Conservation (phyloP, 331 rosid genomes). For the Arachis monticola region DNA sequence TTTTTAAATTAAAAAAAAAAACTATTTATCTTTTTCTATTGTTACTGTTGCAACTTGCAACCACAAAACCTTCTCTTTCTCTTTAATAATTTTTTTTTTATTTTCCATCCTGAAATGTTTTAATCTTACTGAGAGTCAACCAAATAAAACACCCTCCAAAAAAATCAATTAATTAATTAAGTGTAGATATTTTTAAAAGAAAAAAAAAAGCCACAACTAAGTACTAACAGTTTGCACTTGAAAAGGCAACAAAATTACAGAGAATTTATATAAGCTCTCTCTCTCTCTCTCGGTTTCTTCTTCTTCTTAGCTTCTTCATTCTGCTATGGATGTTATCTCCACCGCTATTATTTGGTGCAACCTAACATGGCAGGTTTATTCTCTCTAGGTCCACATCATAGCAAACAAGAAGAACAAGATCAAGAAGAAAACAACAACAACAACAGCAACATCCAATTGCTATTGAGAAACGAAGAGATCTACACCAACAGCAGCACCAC, state of each 20-base stretch:
- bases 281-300: background rate
- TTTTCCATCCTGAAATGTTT: background rate
- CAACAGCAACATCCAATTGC: slow-evolving; percentile 42
- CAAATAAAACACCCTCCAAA: too few species aligned
- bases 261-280: slow-evolving; percentile 15
- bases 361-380: slow-evolving; percentile 80
- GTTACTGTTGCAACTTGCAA: too few species aligned
- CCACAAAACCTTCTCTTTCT: background rate
- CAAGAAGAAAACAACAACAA: slow-evolving; percentile 9
- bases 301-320: background rate
- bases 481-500: slow-evolving; percentile 51
- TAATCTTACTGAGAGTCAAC: too few species aligned
- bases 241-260: slow-evolving; percentile 45
- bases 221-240: slow-evolving; percentile 20
- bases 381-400: slow-evolving; percentile 63
- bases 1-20: too few species aligned
- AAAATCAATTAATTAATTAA: too few species aligned
- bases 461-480: slow-evolving; percentile 82
- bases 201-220: background rate
- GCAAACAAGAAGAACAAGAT: slow-evolving; percentile 34
- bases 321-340: slow-evolving; percentile 70
- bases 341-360: slow-evolving; percentile 56
- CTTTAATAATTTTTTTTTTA: background rate
- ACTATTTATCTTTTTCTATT: too few species aligned
- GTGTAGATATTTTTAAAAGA: background rate